Evolutionary conservation across 768 basidiomycete species (phyloP).

Genomic region (Rhodotorula toruloides): DNA sequence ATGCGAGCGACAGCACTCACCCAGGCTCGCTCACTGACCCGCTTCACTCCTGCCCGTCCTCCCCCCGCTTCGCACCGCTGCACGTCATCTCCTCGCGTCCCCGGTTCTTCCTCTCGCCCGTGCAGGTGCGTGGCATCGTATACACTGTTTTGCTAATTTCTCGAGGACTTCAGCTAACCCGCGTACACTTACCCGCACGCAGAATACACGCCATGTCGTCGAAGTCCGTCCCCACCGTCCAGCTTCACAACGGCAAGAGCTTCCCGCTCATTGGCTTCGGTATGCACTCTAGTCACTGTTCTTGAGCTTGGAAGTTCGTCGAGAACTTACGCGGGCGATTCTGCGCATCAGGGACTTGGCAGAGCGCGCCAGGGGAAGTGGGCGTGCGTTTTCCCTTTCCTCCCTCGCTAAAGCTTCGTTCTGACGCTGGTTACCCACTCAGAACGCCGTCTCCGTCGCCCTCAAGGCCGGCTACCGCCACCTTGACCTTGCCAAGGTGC

Average conservation of each 20-base stretch:
- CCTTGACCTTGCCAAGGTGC: constrained; percentile 62
- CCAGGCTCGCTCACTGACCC: too few relatives aligned
- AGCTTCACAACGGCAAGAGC: constrained; percentile 1
- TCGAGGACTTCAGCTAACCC: too few relatives aligned
- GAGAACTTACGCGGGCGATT: too few relatives aligned
- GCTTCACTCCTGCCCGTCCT: neutral
- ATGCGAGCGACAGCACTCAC: too few relatives aligned
- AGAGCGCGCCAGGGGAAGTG: constrained; percentile 68
- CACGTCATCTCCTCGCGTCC: neutral
- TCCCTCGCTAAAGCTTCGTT: constrained; percentile 68
- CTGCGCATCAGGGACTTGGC: constrained; percentile 62
- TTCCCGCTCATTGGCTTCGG: constrained; percentile 10
- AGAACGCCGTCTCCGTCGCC: constrained; percentile 51
- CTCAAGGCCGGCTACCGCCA: constrained; percentile 71
- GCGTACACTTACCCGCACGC: too few relatives aligned
- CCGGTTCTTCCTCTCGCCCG: neutral
- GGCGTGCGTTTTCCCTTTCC: constrained; percentile 59
- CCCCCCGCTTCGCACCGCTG: neutral
- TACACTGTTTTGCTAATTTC: too few relatives aligned
- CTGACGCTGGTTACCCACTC: constrained; percentile 54
- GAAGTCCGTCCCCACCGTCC: neutral
- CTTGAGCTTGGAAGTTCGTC: neutral
- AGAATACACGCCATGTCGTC: neutral
- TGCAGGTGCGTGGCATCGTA: too few relatives aligned
- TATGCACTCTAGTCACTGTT: neutral